Evolutionary conservation across 2,329 filamentous ascomycete genomes (phyloP).

Genomic region (Diaporthe destruens): DNA sequence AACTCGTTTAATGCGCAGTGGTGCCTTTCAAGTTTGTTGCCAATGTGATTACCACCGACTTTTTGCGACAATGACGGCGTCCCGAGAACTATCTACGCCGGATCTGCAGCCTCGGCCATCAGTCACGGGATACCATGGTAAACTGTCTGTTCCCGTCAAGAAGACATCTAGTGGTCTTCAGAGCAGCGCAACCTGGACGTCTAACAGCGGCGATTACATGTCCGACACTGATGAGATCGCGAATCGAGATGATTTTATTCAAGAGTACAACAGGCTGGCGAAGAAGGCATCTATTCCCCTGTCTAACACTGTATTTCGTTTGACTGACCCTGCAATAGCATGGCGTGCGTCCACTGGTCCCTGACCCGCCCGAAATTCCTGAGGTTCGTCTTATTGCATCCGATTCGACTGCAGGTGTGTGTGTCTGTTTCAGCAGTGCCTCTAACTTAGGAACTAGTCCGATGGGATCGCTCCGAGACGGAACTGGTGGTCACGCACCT

Average conservation of each 20-base stretch:
- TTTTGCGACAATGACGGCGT: constrained; percentile 27
- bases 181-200: constrained; percentile 70
- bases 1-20: constrained; percentile 33
- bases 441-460: constrained; percentile 26
- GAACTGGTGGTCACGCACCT: constrained; percentile 49
- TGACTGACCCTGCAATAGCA: constrained; percentile 56
- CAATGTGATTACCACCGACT: constrained; percentile 5
- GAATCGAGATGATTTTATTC: constrained; percentile 61
- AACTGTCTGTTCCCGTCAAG: constrained; percentile 34
- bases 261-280: constrained; percentile 72
- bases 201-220: constrained; percentile 64
- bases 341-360: constrained; percentile 60
- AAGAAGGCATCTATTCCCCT: constrained; percentile 59
- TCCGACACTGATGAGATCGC: constrained; percentile 64
- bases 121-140: constrained; percentile 34
- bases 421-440: not conserved
- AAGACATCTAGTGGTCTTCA: constrained; percentile 40
- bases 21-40: constrained; percentile 27
- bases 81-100: constrained; percentile 36
- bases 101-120: constrained; percentile 41
- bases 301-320: not conserved
- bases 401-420: no score
- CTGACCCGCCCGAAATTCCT: constrained; percentile 52
- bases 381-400: constrained; percentile 49
- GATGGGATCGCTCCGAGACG: constrained; percentile 33